These are phyloP conservation scores for Dysphania ambrosioides DNA, from an alignment of 148 eudicot genomes.

Conservation along the genomic window DNA sequence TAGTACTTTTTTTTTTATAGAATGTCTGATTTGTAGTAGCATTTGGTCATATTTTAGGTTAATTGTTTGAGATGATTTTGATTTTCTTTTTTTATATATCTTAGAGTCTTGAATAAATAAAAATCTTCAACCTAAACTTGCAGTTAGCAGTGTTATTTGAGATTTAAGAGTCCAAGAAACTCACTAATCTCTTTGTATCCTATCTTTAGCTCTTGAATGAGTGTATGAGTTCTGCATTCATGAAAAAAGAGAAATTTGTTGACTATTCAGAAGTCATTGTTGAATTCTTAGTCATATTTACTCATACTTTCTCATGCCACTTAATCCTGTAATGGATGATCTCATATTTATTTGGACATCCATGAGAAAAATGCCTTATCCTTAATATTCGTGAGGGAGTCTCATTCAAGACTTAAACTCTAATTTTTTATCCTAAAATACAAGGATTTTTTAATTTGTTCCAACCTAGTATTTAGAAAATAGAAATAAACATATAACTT, in stretches of 20 bases:
- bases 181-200: background rate
- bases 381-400: no score
- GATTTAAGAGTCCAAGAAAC: background rate
- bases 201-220: background rate
- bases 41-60: background rate
- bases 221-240: background rate
- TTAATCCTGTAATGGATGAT: background rate
- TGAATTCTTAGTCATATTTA: background rate
- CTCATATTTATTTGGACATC: no score
- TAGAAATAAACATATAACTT: background rate
- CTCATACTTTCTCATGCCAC: background rate
- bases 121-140: background rate
- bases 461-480: no score
- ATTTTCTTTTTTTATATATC: background rate
- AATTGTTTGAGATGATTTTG: background rate
- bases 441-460: no score
- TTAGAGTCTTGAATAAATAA: background rate
- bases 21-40: background rate
- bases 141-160: background rate
- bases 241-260: background rate
- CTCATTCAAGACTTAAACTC: no score
- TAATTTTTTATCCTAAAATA: no score
- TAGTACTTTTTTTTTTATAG: background rate
- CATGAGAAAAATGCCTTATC: no score
- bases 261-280: background rate